Evolutionary conservation across 805 yeast species (phyloP), one percentile per base, ranked within the genome.

Genomic region (Candida ipomoeae): DNA sequence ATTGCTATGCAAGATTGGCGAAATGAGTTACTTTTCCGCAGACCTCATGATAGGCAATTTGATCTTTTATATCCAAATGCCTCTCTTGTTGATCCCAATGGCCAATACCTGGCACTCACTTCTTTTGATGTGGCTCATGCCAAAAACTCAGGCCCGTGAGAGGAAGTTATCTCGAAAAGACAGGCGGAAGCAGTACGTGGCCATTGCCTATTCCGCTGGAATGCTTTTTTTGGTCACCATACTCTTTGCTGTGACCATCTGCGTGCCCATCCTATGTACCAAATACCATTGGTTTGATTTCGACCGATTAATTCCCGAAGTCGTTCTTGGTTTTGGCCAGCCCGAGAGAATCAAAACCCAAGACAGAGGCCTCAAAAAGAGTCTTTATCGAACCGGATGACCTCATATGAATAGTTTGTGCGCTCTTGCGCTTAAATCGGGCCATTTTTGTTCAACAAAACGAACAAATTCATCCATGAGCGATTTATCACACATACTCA

Each of bases 101-200:
- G 74, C 83, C 42, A 86, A 84, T 59, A 75, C 75, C 43, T 78
- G 84, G 78, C 94, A 86, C 59, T 79, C 89, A 1, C 69, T 81
- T 68, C 69, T 82, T 61, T 68, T 86, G 34, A 77, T 85, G 56
- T 86, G 92, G 92, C 67, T 85, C 50, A 78, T 73, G 48, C 87
- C 88, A 2, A 70, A 71, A 4, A 67, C 70, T 38, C 84, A 80
- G 57, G 61, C 80, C 2, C 68, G 80, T 7, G 17, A 74, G 49
- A 70, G 71, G 53, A 62, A 74, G 46, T 23, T 35, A 6, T 10
- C 35, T 7, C 41, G 26, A 32, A 44, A 44, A 18, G 40, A 33
- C 14, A 33, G n/a, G 69, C 67, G 53, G 67, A 36, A 26, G 8
- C 48, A 50, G 31, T 23, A 48, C 14, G 15, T 35, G 44, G 48